Conservation (phyloP, 1,284 basidiomycete genomes). For the Ceratobasidium sp. region DNA sequence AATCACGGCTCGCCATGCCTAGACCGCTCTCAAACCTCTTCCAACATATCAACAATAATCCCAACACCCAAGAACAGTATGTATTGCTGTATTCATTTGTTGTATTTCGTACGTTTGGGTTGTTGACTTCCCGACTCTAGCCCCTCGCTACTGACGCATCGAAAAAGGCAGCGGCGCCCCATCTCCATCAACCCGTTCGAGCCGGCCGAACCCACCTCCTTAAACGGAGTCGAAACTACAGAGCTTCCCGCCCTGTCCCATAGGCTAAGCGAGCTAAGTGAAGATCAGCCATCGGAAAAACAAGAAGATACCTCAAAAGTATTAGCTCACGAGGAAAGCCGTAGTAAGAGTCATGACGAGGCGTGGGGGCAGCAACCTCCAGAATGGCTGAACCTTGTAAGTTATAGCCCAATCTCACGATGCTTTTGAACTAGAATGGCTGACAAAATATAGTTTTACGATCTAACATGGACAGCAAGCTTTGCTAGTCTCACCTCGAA, state of each 20-base stretch:
- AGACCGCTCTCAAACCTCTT: not conserved
- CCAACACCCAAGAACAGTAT: not conserved
- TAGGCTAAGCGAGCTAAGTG: not conserved
- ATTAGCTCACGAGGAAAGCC: no score
- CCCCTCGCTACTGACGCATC: not conserved
- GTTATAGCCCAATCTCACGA: not conserved
- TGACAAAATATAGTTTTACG: slow-evolving; percentile 23
- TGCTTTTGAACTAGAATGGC: not conserved
- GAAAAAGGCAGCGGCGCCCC: not conserved
- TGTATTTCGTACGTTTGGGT: not conserved
- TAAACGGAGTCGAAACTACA: not conserved
- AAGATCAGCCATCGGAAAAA: not conserved
- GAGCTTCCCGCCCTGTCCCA: not conserved
- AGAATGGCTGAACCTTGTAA: slow-evolving; percentile 36
- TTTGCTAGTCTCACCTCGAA: slow-evolving; percentile 27
- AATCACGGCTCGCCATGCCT: not conserved
- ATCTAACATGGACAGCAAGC: slow-evolving; percentile 41
- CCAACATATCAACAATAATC: not conserved
- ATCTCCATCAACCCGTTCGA: slow-evolving; percentile 33
- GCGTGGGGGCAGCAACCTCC: slow-evolving; percentile 39
- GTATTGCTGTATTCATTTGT: not conserved
- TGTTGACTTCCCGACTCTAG: not conserved
- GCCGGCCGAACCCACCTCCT: not conserved
- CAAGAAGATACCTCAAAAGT: not conserved
- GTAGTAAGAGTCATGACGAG: slow-evolving; percentile 7